Conservation (phyloP, 2,329 filamentous ascomycete species). For the Pyrenophora tritici-repentis region DNA sequence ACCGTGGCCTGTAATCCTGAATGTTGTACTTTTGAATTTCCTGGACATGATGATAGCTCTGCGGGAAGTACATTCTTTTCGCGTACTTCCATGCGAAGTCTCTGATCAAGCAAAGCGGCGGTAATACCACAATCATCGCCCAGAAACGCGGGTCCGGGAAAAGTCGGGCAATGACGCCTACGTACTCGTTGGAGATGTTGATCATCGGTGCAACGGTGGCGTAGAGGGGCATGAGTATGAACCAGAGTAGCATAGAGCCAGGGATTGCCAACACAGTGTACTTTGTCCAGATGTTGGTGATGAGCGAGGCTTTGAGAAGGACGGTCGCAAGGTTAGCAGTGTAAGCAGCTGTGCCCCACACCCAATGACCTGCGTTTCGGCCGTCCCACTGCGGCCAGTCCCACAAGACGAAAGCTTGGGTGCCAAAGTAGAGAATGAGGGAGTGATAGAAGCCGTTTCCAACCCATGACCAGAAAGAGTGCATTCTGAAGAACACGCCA, state of each 20-base stretch:
- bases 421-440: slow-evolving; percentile 85
- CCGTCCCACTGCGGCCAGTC: slow-evolving; percentile 82
- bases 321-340: slow-evolving; percentile 92
- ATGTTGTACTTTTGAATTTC: slow-evolving; percentile 99
- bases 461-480: slow-evolving; percentile 92
- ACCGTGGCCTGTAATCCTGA: slow-evolving; percentile 96
- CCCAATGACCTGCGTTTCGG: slow-evolving; percentile 88
- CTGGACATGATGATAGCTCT: slow-evolving; percentile 97
- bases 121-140: slow-evolving; percentile 82
- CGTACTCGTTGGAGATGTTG: slow-evolving; percentile 80
- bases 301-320: slow-evolving; percentile 88
- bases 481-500: slow-evolving; percentile 89
- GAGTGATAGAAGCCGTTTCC: slow-evolving; percentile 95
- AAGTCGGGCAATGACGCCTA: slow-evolving; percentile 78
- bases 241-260: slow-evolving; percentile 89
- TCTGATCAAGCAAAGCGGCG: slow-evolving; percentile 78
- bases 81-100: slow-evolving; percentile 97
- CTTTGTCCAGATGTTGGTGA: slow-evolving; percentile 99
- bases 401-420: slow-evolving; percentile 77
- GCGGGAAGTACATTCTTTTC: slow-evolving; percentile 95
- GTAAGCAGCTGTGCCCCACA: slow-evolving; percentile 96
- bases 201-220: slow-evolving; percentile 83
- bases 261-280: slow-evolving; percentile 96
- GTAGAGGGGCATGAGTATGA: slow-evolving; percentile 86
- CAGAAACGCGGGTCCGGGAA: slow-evolving; percentile 87